Evolutionary conservation across 1,284 basidiomycete genomes (phyloP).

Genomic region (Ceratobasidium papillatum): DNA sequence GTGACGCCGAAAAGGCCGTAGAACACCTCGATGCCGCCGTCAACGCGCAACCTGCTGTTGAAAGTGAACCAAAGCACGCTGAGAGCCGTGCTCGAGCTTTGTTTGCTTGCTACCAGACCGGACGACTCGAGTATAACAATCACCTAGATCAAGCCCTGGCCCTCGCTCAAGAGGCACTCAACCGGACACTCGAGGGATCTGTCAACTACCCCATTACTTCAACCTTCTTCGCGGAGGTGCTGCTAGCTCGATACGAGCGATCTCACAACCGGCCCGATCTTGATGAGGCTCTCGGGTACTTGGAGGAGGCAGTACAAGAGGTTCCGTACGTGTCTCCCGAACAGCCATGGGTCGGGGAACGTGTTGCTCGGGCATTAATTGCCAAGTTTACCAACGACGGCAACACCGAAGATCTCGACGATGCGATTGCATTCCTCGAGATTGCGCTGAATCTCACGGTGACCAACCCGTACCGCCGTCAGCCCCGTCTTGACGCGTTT

Average conservation of each 20-base stretch:
- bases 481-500: background rate
- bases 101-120: conserved; percentile 14
- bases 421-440: conserved; percentile 19
- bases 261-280: conserved; percentile 3
- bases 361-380: conserved; percentile 4
- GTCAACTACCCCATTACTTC: conserved; percentile 3
- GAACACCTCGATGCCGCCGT: background rate
- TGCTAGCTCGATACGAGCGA: conserved; percentile 25
- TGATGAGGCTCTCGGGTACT: background rate
- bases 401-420: conserved; percentile 10
- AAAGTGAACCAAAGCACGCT: background rate
- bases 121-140: background rate
- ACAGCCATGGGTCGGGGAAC: conserved; percentile 21
- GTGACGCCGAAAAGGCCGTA: background rate
- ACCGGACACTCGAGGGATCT: background rate
- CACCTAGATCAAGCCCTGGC: background rate
- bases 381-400: conserved; percentile 5
- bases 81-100: conserved; percentile 6
- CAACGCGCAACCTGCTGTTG: background rate
- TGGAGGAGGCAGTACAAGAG: conserved; percentile 17
- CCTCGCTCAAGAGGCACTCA: background rate
- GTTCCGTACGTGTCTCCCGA: conserved; percentile 16
- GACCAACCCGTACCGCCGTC: conserved; percentile 13
- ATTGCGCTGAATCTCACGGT: conserved; percentile 12
- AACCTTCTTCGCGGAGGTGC: conserved; percentile 18